phyloP scores from a whole-genome alignment of 2,329 filamentous ascomycete species.

The Diplodia scrobiculata region DNA sequence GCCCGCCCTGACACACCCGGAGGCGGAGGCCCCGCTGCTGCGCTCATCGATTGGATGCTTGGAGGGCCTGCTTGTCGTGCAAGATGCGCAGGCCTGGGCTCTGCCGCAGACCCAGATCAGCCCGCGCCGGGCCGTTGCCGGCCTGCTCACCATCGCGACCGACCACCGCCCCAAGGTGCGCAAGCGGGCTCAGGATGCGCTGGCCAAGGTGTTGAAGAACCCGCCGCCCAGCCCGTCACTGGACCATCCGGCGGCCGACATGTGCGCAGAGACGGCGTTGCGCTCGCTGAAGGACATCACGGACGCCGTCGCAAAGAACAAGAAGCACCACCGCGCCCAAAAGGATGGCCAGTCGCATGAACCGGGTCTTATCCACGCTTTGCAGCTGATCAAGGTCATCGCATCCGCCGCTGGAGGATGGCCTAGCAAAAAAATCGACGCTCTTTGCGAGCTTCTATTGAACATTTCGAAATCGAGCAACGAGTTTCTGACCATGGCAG shows the following conservation, averaged over 20 bases:
- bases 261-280: constrained; percentile 91
- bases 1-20: constrained; percentile 74
- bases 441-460: constrained; percentile 83
- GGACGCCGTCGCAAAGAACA: constrained; percentile 70
- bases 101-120: constrained; percentile 79
- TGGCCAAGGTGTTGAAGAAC: constrained; percentile 78
- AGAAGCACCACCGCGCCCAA: constrained; percentile 56
- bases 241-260: constrained; percentile 91
- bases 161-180: constrained; percentile 91
- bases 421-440: constrained; percentile 94
- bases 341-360: constrained; percentile 66
- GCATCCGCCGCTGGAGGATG: constrained; percentile 86
- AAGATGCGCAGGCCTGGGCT: constrained; percentile 86
- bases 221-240: constrained; percentile 88
- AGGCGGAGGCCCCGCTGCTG: constrained; percentile 84
- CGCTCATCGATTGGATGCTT: constrained; percentile 88
- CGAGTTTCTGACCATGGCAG: constrained; percentile 93
- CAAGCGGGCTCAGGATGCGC: constrained; percentile 86
- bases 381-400: constrained; percentile 89
- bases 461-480: constrained; percentile 87
- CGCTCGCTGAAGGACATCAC: constrained; percentile 76
- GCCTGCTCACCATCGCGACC: constrained; percentile 78
- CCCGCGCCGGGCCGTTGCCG: constrained; percentile 82
- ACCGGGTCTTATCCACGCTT: constrained; percentile 82
- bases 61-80: constrained; percentile 85